Base-by-base conservation (phyloP, 768 basidiomycete species). In the Phlebiopsis gigantea region DNA sequence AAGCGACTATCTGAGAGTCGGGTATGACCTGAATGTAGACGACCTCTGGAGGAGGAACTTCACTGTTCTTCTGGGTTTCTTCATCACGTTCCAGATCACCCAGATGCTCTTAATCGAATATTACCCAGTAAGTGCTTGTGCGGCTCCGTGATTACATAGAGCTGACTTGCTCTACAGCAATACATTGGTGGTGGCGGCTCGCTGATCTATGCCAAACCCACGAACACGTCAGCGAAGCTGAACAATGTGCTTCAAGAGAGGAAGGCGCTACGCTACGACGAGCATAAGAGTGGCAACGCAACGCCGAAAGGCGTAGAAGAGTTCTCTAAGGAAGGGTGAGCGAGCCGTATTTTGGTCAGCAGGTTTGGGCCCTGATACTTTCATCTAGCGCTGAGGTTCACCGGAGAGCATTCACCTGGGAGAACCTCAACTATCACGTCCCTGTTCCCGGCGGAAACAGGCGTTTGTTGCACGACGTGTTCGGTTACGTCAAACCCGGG, bases 401-500 rank as follows among this genome's bases (percentile, higher is more conserved):
- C 21, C 63, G 74, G 65, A 85, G 79, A 69, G 68, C 82, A 45
- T 90, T 96, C 66, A 93, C 93, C 1, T 96, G 91, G 90, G 84
- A 89, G 63, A 71, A 75, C 28, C 71, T 92, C 52, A 87, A 87
- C 68, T 95, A 94, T 63, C 77, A 80, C 62, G 86, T 93, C 0
- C 89, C 87, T 0, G 79, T 85, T 0, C 75, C 82, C 0, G 78
- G 78, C 24, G 87, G 87, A 7, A 76, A 74, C 14, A 76, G 72
- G 7, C 77, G 81, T 43, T 74, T 93, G 9, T 78, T 93, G 34
- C 82, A 91, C 63, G 83, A 90, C 61, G 82, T 93, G 17, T 79
- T 77, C 59, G 91, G 91, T 0, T 93, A 84, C 65, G 88, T 91
- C 43, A 87, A 86, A 62, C 93, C 93, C 9, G 93, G 91, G 2